These are phyloP conservation scores for rapeseed (Brassica napus) DNA, from an alignment of 345 rosid genomes.

Conservation along the genomic window DNA sequence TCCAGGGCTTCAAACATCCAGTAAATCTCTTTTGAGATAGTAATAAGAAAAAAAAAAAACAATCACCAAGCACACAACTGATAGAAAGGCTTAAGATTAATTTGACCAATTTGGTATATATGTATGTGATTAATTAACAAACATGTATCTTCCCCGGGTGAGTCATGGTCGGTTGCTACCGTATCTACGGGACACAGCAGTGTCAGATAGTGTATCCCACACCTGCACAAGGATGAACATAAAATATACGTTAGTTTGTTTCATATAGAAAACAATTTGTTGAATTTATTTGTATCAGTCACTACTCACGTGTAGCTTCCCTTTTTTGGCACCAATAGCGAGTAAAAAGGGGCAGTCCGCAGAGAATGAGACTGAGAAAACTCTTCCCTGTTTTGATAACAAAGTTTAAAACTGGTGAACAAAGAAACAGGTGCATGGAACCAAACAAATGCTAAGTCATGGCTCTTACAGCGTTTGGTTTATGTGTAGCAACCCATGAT, in stretches of 20 bases:
- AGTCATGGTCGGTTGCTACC: slow-evolving; percentile 34
- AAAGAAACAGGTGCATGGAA: neutral
- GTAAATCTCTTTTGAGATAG: neutral
- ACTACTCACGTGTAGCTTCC: slow-evolving; percentile 52
- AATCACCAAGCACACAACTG: neutral
- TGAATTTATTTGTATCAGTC: neutral
- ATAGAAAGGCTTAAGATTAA: neutral
- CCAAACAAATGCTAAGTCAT: neutral
- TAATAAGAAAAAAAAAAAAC: neutral
- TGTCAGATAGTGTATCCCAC: slow-evolving; percentile 65
- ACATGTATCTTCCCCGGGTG: neutral
- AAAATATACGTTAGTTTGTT: neutral
- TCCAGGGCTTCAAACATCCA: neutral
- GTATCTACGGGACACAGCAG: slow-evolving; percentile 47
- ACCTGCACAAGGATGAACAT: slow-evolving; percentile 47
- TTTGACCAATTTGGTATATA: neutral
- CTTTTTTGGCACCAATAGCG: slow-evolving; percentile 79
- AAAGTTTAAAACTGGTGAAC: neutral
- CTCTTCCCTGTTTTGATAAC: slow-evolving; percentile 51
- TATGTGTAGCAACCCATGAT: slow-evolving; percentile 58
- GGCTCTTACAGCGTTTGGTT: slow-evolving; percentile 61
- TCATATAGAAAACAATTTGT: neutral
- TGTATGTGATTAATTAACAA: neutral
- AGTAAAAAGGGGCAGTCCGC: slow-evolving; percentile 68
- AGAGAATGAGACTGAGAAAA: slow-evolving; percentile 76